Conservation (phyloP, 768 basidiomycete genomes). For the Lactarius tabidus region DNA sequence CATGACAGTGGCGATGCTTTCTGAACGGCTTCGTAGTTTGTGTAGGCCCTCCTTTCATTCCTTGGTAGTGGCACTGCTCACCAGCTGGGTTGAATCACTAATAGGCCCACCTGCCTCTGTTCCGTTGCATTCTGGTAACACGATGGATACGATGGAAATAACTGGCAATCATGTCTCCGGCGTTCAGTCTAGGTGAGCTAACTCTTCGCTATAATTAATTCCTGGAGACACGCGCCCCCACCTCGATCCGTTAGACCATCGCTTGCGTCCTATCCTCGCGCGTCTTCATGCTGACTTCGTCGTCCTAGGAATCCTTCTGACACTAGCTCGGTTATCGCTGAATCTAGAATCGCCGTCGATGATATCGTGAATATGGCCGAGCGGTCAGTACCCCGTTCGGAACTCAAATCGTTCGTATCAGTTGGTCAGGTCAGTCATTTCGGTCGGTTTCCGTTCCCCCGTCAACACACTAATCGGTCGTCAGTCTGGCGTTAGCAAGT, state of each 20-base stretch:
- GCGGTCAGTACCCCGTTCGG: too few species aligned
- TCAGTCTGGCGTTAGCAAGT: not conserved
- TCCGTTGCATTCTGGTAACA: not conserved
- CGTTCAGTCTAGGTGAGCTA: not conserved
- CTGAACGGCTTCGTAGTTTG: not conserved
- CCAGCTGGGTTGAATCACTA: not conserved
- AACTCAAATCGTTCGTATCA: too few species aligned
- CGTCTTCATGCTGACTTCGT: not conserved
- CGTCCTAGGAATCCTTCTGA: not conserved
- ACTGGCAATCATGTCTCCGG: not conserved
- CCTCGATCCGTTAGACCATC: not conserved
- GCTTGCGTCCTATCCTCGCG: not conserved
- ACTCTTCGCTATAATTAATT: not conserved
- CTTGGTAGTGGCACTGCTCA: not conserved
- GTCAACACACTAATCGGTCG: not conserved
- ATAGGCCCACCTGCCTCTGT: not conserved
- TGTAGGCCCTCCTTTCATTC: not conserved
- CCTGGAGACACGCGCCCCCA: too few species aligned
- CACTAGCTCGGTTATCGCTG: not conserved
- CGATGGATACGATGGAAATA: not conserved
- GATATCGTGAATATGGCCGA: too few species aligned
- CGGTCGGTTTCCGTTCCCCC: not conserved
- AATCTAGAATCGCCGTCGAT: too few species aligned
- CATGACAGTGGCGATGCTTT: not conserved
- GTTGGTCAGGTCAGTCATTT: too few species aligned